Percentiles rank a stretch among this genome's conserved stretches.
Evolutionary conservation across 805 yeast species (phyloP).

Genomic region (Metschnikowia shivogae): DNA sequence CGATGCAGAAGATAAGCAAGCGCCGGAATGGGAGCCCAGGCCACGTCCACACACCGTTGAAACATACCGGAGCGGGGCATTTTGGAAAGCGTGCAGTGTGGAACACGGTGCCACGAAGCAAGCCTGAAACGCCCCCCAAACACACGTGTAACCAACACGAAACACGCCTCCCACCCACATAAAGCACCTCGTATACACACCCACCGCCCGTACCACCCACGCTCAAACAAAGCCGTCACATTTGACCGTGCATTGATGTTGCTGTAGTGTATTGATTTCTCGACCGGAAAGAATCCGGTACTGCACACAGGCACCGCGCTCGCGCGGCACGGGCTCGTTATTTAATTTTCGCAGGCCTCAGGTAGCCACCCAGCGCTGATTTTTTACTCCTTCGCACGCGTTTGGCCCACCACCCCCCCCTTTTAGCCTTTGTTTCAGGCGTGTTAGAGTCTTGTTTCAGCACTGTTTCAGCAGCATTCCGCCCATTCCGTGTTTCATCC

Average conservation of each 20-base stretch:
- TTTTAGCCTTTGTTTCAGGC: background rate
- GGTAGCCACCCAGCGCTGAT: background rate
- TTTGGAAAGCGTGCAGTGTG: no score
- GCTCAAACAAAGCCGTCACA: background rate
- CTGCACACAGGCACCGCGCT: background rate
- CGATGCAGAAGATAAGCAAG: no score
- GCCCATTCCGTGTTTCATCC: background rate
- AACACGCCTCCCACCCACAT: background rate
- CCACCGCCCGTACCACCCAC: no score
- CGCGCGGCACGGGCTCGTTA: constrained; percentile 1
- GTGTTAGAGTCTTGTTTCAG: background rate
- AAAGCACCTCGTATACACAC: no score
- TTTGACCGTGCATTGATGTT: background rate
- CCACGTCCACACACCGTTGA: no score
- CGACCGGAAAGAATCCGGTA: constrained; percentile 1
- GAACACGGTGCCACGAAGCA: background rate
- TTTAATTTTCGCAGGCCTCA: constrained; percentile 5
- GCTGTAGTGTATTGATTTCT: constrained; percentile 3
- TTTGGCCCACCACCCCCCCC: background rate
- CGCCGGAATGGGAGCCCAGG: no score
- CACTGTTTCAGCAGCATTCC: background rate
- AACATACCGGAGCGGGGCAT: no score
- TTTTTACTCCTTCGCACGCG: constrained; percentile 6
- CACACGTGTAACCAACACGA: background rate
- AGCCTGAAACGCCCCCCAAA: background rate